Evolutionary conservation across 306 rosid genomes (phyloP), one percentile per base, ranked within the genome.

Genomic region (Mimosa pudica): DNA sequence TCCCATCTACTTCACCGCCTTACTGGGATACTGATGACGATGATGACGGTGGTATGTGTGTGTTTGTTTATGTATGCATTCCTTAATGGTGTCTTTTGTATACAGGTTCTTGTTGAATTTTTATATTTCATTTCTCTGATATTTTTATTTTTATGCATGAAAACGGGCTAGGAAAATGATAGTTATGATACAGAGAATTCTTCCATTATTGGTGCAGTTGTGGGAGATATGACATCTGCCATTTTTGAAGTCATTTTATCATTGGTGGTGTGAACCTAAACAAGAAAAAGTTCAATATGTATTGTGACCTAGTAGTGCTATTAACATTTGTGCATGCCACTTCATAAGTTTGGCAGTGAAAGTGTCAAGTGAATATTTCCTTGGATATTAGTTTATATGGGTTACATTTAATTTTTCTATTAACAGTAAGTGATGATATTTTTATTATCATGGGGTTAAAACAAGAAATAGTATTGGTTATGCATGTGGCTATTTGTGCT

Each of bases 11-110:
- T 71, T 93, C 99, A 7, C 99, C 99, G 6, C 94, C 98, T 67
- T 93, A 91, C 69, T 96, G 98, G 99, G 99, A 96, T 79, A 88
- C 94, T 14, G 99, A 96, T 13, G 98, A 96, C 0, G 98, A 93
- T 0, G 91, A 90, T 3, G 97, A 93, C 45, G 91, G 90, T 86
- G 96, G 96, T 90, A 80, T 18, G 45, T 13, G 20, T 8, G 61
- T 46, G 49, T 69, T 36, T 10, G 41, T 69, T 38, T 10, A 17
- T 4, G 41, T 30, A 10, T 1, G 12, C 30, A 9, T 16, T 65
- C 44, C 7, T 63, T 63, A 63, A 32, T 68, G 35, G 33, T 52
- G 33, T 49, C 36, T 48, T 30, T 30, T 36, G 1, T 47, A 5
- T 51, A 45, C 6, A 5, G 18, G 2, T 36, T 42, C 61, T 69